Evolutionary conservation across 176 grass and related monocot species (phyloP).

Genomic region (Urochloa ruziziensis): DNA sequence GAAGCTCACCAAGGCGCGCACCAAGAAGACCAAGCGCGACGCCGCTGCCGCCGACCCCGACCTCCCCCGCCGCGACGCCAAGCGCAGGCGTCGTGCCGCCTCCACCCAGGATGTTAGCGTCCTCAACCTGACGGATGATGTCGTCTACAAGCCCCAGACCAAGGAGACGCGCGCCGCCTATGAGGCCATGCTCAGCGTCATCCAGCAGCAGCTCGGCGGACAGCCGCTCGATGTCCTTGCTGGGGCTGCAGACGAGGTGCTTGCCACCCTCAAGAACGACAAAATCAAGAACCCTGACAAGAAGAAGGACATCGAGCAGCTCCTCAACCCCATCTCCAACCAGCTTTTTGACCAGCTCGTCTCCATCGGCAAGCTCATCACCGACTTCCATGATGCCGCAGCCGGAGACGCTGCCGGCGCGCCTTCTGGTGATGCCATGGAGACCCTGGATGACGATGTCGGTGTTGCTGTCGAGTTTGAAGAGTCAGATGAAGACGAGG

Average conservation of each 20-base stretch:
- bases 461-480: slow-evolving; percentile 95
- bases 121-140: slow-evolving; percentile 67
- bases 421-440: slow-evolving; percentile 43
- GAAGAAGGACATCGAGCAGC: slow-evolving; percentile 96
- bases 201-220: slow-evolving; percentile 78
- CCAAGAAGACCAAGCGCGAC: slow-evolving; percentile 64
- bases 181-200: slow-evolving; percentile 75
- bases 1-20: slow-evolving; percentile 65
- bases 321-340: slow-evolving; percentile 70
- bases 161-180: slow-evolving; percentile 98
- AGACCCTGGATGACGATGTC: slow-evolving; percentile 71
- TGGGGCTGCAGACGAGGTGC: slow-evolving; percentile 69
- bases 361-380: slow-evolving; percentile 78
- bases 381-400: slow-evolving; percentile 66
- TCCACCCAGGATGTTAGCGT: slow-evolving; percentile 54
- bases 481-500: slow-evolving; percentile 82
- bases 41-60: slow-evolving; percentile 38
- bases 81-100: slow-evolving; percentile 53
- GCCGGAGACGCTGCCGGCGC: slow-evolving; percentile 3
- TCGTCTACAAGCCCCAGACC: slow-evolving; percentile 80
- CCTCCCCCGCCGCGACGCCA: slow-evolving; percentile 48
- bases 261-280: slow-evolving; percentile 77
- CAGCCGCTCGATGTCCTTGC: slow-evolving; percentile 82
- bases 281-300: slow-evolving; percentile 83
- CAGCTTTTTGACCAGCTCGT: slow-evolving; percentile 84